phyloP scores from a whole-genome alignment of 2,329 filamentous ascomycete genomes.

The Venturia pyrina region DNA sequence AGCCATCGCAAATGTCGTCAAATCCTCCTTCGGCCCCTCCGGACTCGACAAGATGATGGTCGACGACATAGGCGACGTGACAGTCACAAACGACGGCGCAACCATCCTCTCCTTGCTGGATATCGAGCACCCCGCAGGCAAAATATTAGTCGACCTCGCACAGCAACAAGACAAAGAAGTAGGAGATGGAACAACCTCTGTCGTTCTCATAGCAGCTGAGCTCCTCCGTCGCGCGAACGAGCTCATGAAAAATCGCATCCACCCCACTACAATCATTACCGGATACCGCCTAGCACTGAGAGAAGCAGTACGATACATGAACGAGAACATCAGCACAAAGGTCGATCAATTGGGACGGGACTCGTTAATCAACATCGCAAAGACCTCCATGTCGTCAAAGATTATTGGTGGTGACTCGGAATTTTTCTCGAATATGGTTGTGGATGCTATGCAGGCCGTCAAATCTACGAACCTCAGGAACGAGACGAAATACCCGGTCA shows the following conservation, averaged over 20 bases:
- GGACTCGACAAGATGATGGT: conserved; percentile 99
- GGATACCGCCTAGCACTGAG: conserved; percentile 91
- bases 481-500: conserved; percentile 95
- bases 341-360: conserved; percentile 86
- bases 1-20: conserved; percentile 96
- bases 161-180: conserved; percentile 99
- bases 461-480: conserved; percentile 84
- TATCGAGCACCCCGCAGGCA: conserved; percentile 94
- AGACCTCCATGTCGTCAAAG: conserved; percentile 99
- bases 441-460: conserved; percentile 91
- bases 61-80: conserved; percentile 98
- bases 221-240: conserved; percentile 90
- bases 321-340: conserved; percentile 94
- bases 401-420: conserved; percentile 93
- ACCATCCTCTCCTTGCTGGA: conserved; percentile 93
- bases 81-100: conserved; percentile 96
- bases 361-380: conserved; percentile 87
- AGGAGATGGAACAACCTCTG: conserved; percentile 94
- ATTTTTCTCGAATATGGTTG: conserved; percentile 95
- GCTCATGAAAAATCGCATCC: conserved; percentile 99
- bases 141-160: conserved; percentile 94
- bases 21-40: conserved; percentile 94
- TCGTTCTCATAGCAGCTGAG: conserved; percentile 94
- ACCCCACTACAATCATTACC: conserved; percentile 98
- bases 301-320: conserved; percentile 98